Evolutionary conservation across 352 stramenopile genomes (phyloP).

Genomic region (Bremia lactucae): DNA sequence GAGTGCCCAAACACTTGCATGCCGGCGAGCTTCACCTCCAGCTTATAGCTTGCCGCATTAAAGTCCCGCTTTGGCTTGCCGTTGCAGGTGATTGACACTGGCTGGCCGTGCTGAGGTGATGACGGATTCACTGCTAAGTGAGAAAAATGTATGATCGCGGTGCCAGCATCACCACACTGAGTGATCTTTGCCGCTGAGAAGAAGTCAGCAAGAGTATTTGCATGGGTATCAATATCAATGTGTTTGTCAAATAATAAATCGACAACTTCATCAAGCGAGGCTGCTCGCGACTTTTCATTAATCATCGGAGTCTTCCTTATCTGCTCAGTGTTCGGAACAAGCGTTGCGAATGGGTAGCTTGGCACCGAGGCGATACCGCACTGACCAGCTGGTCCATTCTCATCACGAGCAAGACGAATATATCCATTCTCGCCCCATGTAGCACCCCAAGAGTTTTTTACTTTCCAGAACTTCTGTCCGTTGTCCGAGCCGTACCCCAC

Average conservation of each 20-base stretch:
- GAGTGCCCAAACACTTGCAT: constrained; percentile 63
- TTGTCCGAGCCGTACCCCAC: constrained; percentile 87
- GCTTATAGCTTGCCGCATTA: constrained; percentile 47
- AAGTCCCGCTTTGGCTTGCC: constrained; percentile 65
- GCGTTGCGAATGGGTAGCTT: constrained; percentile 52
- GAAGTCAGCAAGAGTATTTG: constrained; percentile 22
- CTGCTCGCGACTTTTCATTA: constrained; percentile 7
- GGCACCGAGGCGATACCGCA: constrained; percentile 89
- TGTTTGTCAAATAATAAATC: constrained; percentile 24
- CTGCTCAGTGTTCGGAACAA: constrained; percentile 13
- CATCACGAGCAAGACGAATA: constrained; percentile 70
- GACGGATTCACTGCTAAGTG: constrained; percentile 52
- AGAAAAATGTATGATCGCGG: constrained; percentile 53
- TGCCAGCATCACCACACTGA: constrained; percentile 63
- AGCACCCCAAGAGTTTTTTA: constrained; percentile 91
- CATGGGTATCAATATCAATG: constrained; percentile 23
- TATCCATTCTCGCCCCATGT: constrained; percentile 86
- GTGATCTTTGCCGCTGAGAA: constrained; percentile 67
- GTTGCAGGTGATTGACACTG: constrained; percentile 58
- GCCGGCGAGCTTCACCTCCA: constrained; percentile 62
- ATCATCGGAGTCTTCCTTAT: neutral
- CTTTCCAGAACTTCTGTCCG: constrained; percentile 88
- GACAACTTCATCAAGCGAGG: constrained; percentile 4
- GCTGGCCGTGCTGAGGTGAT: constrained; percentile 64
- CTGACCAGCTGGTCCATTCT: constrained; percentile 88